Conservation (phyloP, 306 rosid species). For the Gastrolobium bilobum region DNA sequence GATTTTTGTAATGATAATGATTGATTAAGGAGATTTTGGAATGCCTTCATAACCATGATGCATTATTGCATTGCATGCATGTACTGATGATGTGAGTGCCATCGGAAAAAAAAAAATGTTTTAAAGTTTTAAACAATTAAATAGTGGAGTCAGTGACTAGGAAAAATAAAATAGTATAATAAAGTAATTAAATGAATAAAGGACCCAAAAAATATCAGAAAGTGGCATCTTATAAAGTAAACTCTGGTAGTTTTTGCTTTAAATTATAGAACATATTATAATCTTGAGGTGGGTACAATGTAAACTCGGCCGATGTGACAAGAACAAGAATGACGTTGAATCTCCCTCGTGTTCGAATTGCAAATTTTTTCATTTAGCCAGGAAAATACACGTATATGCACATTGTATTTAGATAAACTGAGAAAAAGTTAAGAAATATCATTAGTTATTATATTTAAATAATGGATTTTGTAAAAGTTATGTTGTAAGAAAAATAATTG, state of each 20-base stretch:
- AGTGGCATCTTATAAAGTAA: not conserved
- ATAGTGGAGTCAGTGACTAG: not conserved
- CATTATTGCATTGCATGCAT: constrained; percentile 5
- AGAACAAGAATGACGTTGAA: not conserved
- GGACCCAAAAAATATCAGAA: not conserved
- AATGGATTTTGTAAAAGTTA: no score
- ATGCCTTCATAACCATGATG: not conserved
- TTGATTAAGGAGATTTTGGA: constrained; percentile 4
- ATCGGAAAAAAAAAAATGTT: not conserved
- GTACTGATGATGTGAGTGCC: not conserved
- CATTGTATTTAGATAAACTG: not conserved
- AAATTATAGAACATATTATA: not conserved
- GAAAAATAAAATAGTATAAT: not conserved
- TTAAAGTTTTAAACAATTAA: not conserved
- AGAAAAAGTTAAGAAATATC: not conserved
- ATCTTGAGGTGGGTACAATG: not conserved
- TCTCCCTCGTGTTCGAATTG: not conserved
- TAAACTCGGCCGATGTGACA: no score
- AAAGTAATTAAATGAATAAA: not conserved
- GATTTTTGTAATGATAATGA: constrained; percentile 37
- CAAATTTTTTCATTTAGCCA: not conserved
- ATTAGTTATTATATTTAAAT: not conserved
- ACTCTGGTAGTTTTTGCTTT: not conserved
- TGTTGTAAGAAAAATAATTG: no score
- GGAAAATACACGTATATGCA: not conserved